Base-by-base conservation (phyloP, 2,329 filamentous ascomycete genomes). In the Xylaria polymorpha region DNA sequence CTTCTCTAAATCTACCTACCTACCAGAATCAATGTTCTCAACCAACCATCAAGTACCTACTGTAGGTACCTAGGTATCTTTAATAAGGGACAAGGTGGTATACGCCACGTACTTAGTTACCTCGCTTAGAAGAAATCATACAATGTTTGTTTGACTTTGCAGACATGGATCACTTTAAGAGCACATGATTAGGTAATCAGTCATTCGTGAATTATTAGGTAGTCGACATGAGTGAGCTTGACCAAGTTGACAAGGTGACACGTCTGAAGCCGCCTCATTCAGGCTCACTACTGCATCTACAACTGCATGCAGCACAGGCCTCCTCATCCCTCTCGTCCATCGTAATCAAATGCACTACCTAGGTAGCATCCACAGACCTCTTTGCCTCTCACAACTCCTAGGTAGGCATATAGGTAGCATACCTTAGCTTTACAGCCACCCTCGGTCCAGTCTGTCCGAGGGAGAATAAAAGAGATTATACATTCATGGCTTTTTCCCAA, bases 401-500 rank as follows among this genome's bases (percentile, higher is more conserved):
- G 35, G 3, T 72, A 74, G 64, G 66, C 61, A 74, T 74, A 68
- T 66, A 72, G 58, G 63, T 72, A 72, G 69, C 64, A 68, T 62
- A 9, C 53, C 61, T 48, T 72, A 71, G 73, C 69, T 68, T 60
- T 72, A 66, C 69, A 67, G 61, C 67, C 69, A 67, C 63, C 50
- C 43, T 51, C 61, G 41, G 50, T 64, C 69, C 53, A 55, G 50
- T 61, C 67, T 51, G 61, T 67, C 53, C 46, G 8, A 48, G 20
- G 46, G 67, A 73, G 61, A 61, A 72, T 71, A 75, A 74, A 70
- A 65, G 29, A 70, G 73, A 76, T 73, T 74, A 77, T 70, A 74
- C 68, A 67, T 66, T 73, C 73, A 71, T 68, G 66, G 69, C 73
- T 75, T 77, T 78, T 76, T 39, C 77, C 77, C 76, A 71, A 74